A percentile compares a stretch with the other conserved stretches of the same genome.
These are phyloP conservation scores for Schizothecium vesticola DNA, from an alignment of 495 filamentous ascomycete genomes.

Conservation along the genomic window DNA sequence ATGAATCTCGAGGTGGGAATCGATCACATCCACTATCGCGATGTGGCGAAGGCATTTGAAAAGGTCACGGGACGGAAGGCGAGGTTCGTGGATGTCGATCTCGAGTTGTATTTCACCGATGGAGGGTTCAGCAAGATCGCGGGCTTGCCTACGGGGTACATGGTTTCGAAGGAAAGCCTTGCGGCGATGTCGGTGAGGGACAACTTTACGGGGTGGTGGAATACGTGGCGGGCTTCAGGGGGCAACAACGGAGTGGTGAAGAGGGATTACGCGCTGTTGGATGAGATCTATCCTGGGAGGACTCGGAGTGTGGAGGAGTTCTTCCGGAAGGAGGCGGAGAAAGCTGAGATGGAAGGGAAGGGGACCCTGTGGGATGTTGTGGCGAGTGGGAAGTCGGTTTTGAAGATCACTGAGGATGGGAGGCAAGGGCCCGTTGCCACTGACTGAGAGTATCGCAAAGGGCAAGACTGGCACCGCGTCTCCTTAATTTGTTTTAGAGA, in stretches of 20 bases:
- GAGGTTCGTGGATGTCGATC: conserved; percentile 32
- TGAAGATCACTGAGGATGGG: conserved; percentile 31
- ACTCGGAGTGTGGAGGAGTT: conserved; percentile 48
- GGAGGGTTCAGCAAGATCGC: conserved; percentile 15
- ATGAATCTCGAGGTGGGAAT: conserved; percentile 49
- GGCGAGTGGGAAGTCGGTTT: conserved; percentile 18
- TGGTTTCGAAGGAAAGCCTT: conserved; percentile 35
- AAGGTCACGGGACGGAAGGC: conserved; percentile 50
- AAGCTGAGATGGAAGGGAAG: conserved; percentile 16
- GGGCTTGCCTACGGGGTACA: conserved; percentile 31
- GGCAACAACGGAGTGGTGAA: conserved; percentile 35
- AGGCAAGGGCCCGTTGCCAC: conserved; percentile 1
- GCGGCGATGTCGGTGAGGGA: conserved; percentile 41
- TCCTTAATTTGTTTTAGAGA: not conserved
- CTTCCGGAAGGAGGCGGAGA: conserved; percentile 40
- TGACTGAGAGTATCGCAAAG: conserved; percentile 1
- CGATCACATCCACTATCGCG: conserved; percentile 40
- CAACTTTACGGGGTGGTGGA: conserved; percentile 55
- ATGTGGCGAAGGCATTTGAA: conserved; percentile 46
- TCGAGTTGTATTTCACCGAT: conserved; percentile 40
- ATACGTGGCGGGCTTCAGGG: conserved; percentile 38
- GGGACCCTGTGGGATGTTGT: conserved; percentile 30
- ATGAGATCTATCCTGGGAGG: conserved; percentile 47
- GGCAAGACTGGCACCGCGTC: not conserved
- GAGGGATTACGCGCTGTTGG: conserved; percentile 48